Evolutionary conservation across 1,139 yeast genomes (phyloP).

Genomic region (Schizosaccharomyces versatilis): DNA sequence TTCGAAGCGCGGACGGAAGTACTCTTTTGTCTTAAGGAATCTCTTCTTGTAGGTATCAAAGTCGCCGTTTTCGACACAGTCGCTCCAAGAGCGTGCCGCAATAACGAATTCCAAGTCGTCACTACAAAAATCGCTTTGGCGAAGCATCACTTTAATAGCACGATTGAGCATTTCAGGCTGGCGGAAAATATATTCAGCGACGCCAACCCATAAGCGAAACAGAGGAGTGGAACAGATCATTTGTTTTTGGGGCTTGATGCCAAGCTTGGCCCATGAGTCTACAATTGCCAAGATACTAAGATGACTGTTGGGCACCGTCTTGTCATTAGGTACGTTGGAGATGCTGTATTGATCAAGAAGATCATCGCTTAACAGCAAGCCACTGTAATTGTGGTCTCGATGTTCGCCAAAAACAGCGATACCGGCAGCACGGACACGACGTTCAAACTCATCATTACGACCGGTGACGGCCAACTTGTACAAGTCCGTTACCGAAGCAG

Average conservation of each 20-base stretch:
- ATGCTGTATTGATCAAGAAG: constrained; percentile 60
- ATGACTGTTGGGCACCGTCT: constrained; percentile 65
- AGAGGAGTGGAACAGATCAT: constrained; percentile 89
- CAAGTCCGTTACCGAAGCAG: constrained; percentile 60
- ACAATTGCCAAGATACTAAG: constrained; percentile 71
- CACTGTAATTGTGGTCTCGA: constrained; percentile 21
- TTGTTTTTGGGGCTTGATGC: constrained; percentile 83
- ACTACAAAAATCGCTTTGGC: constrained; percentile 46
- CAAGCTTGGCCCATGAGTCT: constrained; percentile 73
- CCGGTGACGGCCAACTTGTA: constrained; percentile 66
- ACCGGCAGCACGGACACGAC: constrained; percentile 44
- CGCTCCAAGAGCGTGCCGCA: constrained; percentile 42
- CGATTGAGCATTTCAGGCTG: constrained; percentile 61
- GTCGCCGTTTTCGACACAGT: constrained; percentile 53
- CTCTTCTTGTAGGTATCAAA: constrained; percentile 47
- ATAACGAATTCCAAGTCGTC: constrained; percentile 51
- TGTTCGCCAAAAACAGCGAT: constrained; percentile 40
- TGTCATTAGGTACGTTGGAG: constrained; percentile 51
- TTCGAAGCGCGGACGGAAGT: constrained; percentile 65
- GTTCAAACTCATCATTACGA: constrained; percentile 32
- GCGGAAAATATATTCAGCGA: constrained; percentile 73
- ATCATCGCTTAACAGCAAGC: constrained; percentile 52
- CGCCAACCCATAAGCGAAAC: constrained; percentile 81
- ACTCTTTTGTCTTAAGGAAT: constrained; percentile 58
- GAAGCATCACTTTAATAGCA: constrained; percentile 49